Conservation (phyloP, 2,329 filamentous ascomycete genomes). For the Macroventuria anomochaeta region DNA sequence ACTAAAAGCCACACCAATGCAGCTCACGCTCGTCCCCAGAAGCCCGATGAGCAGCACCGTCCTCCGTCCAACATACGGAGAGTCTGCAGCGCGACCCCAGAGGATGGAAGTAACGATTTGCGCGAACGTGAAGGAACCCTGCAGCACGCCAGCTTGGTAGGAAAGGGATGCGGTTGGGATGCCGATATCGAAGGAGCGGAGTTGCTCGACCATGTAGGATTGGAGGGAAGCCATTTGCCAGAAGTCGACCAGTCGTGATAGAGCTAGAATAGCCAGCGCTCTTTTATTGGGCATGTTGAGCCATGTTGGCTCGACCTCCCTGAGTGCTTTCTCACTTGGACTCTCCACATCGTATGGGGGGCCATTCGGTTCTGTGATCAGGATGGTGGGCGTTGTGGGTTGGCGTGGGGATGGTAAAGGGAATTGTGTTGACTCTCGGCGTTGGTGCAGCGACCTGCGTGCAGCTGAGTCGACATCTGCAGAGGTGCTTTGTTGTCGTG, state of each 20-base stretch:
- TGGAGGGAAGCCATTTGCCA: conserved; percentile 54
- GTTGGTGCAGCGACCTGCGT: conserved; percentile 17
- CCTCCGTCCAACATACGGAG: conserved; percentile 48
- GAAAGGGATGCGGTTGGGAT: conserved; percentile 57
- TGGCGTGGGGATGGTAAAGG: conserved; percentile 1
- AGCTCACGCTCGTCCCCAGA: conserved; percentile 7
- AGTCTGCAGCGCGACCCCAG: conserved; percentile 52
- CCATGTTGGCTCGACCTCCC: conserved; percentile 44
- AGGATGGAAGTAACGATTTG: conserved; percentile 53
- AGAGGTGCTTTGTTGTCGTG: conserved; percentile 2
- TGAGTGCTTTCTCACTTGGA: background rate
- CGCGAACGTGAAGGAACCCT: conserved; percentile 52
- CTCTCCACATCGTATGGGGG: conserved; percentile 5
- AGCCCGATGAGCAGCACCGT: conserved; percentile 9
- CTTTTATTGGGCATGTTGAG: conserved; percentile 50
- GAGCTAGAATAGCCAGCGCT: conserved; percentile 47
- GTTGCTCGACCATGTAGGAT: conserved; percentile 54
- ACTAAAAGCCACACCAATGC: conserved; percentile 9
- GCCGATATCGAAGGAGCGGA: conserved; percentile 50
- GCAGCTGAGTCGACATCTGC: conserved; percentile 6
- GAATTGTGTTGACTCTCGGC: conserved; percentile 7
- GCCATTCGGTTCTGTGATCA: conserved; percentile 1
- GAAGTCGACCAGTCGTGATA: conserved; percentile 54
- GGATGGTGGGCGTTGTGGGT: conserved; percentile 6
- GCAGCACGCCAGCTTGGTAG: conserved; percentile 51